Conservation (phyloP, 148 eudicot genomes). For the Rhododendron ovatum region DNA sequence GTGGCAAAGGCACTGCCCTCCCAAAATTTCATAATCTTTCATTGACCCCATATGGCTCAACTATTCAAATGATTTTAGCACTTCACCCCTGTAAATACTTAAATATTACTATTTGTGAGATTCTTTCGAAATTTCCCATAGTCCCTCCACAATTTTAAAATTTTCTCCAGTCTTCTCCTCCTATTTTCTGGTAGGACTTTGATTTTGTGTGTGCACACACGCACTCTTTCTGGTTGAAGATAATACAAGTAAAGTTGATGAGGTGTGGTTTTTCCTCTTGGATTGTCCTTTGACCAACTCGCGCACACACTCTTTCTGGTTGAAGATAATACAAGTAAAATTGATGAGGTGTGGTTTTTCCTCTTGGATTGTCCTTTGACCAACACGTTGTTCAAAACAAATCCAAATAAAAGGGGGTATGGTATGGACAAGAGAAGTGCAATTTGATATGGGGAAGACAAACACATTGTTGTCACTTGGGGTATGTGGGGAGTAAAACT, state of each 20-base stretch:
- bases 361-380: neutral
- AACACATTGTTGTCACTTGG: neutral
- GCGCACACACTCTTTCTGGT: no score
- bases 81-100: neutral
- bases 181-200: no score
- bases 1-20: neutral
- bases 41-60: neutral
- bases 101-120: no score
- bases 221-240: neutral
- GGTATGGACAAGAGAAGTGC: neutral
- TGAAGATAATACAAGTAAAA: no score
- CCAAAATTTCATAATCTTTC: neutral
- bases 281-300: neutral
- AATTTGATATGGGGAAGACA: neutral
- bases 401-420: neutral
- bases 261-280: neutral
- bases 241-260: neutral
- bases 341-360: neutral
- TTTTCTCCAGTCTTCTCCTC: no score
- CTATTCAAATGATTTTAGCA: no score
- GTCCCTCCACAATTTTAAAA: no score
- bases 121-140: no score
- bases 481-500: neutral
- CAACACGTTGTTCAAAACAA: neutral
- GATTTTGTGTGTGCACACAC: no score